These are phyloP conservation scores for Delphinella strobiligena DNA, from an alignment of 2,329 filamentous ascomycete genomes.

Conservation along the genomic window DNA sequence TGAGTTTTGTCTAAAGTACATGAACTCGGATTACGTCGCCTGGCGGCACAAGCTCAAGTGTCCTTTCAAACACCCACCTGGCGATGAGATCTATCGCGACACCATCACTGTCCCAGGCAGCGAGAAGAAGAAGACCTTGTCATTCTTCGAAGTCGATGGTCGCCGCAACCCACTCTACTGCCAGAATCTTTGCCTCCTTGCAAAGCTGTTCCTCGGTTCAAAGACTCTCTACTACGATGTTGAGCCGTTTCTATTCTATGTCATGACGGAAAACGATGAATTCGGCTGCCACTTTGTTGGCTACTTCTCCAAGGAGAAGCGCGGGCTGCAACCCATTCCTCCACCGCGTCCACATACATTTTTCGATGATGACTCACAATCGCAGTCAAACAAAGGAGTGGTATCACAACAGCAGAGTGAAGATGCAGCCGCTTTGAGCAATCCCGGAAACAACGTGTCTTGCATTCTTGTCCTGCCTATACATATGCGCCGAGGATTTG, in stretches of 20 bases:
- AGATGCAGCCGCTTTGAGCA: constrained; percentile 17
- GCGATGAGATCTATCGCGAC: constrained; percentile 93
- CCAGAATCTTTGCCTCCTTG: constrained; percentile 89
- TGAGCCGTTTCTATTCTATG: constrained; percentile 93
- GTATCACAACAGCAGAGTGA: constrained; percentile 7
- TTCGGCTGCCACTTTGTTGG: constrained; percentile 92
- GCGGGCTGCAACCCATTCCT: constrained; percentile 38
- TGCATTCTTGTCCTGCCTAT: constrained; percentile 94
- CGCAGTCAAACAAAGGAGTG: constrained; percentile 11
- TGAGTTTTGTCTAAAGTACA: constrained; percentile 98
- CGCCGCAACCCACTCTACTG: constrained; percentile 98
- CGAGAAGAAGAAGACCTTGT: constrained; percentile 30
- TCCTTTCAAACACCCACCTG: constrained; percentile 88
- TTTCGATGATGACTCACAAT: constrained; percentile 14
- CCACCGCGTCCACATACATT: constrained; percentile 47
- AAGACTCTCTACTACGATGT: constrained; percentile 98
- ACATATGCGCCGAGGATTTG: constrained; percentile 93
- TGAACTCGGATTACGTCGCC: constrained; percentile 97
- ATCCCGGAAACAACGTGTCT: constrained; percentile 70
- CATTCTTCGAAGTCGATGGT: constrained; percentile 95
- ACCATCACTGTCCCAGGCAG: constrained; percentile 49
- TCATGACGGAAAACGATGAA: constrained; percentile 88
- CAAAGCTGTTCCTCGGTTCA: constrained; percentile 94
- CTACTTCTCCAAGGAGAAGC: constrained; percentile 99
- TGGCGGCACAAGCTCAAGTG: constrained; percentile 96